A percentile compares a stretch with the other conserved stretches of the same genome.
These are phyloP conservation scores for Peziza echinospora DNA, from an alignment of 495 filamentous ascomycete species.

Conservation along the genomic window DNA sequence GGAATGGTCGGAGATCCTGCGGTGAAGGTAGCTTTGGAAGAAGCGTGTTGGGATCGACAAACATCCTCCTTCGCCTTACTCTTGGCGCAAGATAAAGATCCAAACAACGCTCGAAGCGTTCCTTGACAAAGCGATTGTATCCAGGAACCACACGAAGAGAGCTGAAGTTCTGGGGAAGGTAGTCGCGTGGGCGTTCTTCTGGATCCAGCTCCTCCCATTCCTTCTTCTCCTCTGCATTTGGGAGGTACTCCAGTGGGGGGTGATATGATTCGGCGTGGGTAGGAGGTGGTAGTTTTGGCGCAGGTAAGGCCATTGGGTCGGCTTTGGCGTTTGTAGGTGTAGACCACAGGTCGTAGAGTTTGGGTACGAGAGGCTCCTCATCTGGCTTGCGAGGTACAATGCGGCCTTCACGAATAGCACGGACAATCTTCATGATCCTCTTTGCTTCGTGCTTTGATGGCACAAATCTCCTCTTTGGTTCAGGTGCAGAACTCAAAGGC, in stretches of 20 bases:
- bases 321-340: constrained; percentile 52
- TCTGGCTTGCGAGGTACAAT: constrained; percentile 81
- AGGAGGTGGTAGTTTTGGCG: constrained; percentile 81
- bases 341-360: constrained; percentile 79
- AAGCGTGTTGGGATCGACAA: constrained; percentile 85
- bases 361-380: constrained; percentile 40
- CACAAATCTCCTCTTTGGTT: constrained; percentile 85
- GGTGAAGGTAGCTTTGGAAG: constrained; percentile 89
- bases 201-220: constrained; percentile 76
- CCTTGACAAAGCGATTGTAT: constrained; percentile 78
- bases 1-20: constrained; percentile 82
- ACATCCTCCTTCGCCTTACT: constrained; percentile 76
- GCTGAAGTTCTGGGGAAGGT: constrained; percentile 56
- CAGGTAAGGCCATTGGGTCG: constrained; percentile 96
- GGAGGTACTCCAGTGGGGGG: constrained; percentile 86
- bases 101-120: constrained; percentile 85
- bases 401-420: constrained; percentile 79
- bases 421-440: constrained; percentile 92
- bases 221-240: constrained; percentile 60
- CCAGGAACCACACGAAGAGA: constrained; percentile 79
- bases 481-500: constrained; percentile 82
- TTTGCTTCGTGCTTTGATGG: constrained; percentile 98
- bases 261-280: constrained; percentile 91
- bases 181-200: constrained; percentile 79
- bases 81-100: constrained; percentile 89